Conservation (phyloP, 768 basidiomycete genomes). For the Tephrocybe sp. region DNA sequence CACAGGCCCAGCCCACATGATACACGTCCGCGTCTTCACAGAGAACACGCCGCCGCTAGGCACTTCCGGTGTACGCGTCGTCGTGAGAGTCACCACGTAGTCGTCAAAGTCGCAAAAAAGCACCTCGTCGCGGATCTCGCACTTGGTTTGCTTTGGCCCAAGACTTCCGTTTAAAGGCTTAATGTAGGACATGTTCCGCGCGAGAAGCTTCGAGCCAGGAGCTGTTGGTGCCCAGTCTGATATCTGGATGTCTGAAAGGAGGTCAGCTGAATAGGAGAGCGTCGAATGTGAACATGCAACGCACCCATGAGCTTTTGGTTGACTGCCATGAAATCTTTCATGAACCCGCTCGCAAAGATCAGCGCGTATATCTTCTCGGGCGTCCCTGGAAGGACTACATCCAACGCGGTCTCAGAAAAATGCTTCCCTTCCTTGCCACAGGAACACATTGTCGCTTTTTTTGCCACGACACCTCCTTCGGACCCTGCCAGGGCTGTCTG, state of each 20-base stretch:
- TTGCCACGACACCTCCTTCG: slow-evolving; percentile 21
- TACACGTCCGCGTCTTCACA: slow-evolving; percentile 92
- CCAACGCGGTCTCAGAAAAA: slow-evolving; percentile 72
- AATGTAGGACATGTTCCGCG: slow-evolving; percentile 94
- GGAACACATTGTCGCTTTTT: slow-evolving; percentile 68
- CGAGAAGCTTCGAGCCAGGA: slow-evolving; percentile 65
- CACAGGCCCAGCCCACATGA: slow-evolving; percentile 88
- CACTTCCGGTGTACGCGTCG: slow-evolving; percentile 91
- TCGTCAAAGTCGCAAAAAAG: slow-evolving; percentile 81
- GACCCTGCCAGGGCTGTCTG: slow-evolving; percentile 19
- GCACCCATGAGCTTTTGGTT: slow-evolving; percentile 87
- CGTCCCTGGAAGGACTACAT: slow-evolving; percentile 80
- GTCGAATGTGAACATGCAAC: slow-evolving; percentile 24
- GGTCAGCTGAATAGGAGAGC: not conserved
- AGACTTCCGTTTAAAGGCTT: slow-evolving; percentile 87
- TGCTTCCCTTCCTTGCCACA: slow-evolving; percentile 75
- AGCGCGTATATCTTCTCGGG: slow-evolving; percentile 96
- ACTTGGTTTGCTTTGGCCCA: slow-evolving; percentile 94
- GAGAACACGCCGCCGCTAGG: slow-evolving; percentile 91
- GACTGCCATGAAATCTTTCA: slow-evolving; percentile 90
- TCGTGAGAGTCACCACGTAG: slow-evolving; percentile 81
- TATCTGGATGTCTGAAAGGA: slow-evolving; percentile 80
- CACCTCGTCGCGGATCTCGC: slow-evolving; percentile 89
- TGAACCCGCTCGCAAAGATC: slow-evolving; percentile 94
- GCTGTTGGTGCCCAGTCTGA: slow-evolving; percentile 86